Evolutionary conservation across 2,329 filamentous ascomycete species (phyloP), one percentile per base, ranked within the genome.

Genomic region (Penicillium sp.): DNA sequence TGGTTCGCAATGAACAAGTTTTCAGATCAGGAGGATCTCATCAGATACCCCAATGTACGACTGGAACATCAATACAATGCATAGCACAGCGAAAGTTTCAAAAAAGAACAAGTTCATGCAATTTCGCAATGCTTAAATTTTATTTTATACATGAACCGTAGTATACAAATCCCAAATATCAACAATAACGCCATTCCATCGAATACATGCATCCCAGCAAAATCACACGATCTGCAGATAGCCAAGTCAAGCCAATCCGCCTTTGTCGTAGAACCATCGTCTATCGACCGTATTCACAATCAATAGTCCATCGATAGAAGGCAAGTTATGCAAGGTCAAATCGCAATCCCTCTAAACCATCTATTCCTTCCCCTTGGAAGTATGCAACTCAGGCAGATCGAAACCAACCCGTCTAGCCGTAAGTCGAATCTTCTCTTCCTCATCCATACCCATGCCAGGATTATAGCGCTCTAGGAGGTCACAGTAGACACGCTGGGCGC

Each of bases 401-500:
- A 97, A 91, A 17, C 93, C 94, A 38, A 97, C 91, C 70, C 90
- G 84, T 75, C 91, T 80, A 9, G 94, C 94, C 51, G 89, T 89
- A 78, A 97, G 78, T 55, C 90, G 79, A 40, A 97, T 86, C 58
- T 90, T 82, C 78, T 97, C 92, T 70, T 86, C 82, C 75, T 95
- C 86, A 71, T 88, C 85, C 88, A 96, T 90, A 63, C 85, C 84
- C 85, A 95, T 90, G 17, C 92, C 91, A 0, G 91, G 91, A 73
- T 97, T 97, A 76, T 99, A 97, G 65, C 92, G 83, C 76, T 97
- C 92, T 36, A 97, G 73, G 41, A 97, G 77, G 16, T 85, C 87
- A 26, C 85, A 83, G 73, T 97, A 97, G 70, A 84, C 84, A 50
- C 92, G 82, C 78, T 99, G 94, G n/a, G 92, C 88, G 65, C 85